A percentile compares a stretch with the other conserved stretches of the same genome.
phyloP scores from a whole-genome alignment of 139 green algal species.

The Chlorella sp. region DNA sequence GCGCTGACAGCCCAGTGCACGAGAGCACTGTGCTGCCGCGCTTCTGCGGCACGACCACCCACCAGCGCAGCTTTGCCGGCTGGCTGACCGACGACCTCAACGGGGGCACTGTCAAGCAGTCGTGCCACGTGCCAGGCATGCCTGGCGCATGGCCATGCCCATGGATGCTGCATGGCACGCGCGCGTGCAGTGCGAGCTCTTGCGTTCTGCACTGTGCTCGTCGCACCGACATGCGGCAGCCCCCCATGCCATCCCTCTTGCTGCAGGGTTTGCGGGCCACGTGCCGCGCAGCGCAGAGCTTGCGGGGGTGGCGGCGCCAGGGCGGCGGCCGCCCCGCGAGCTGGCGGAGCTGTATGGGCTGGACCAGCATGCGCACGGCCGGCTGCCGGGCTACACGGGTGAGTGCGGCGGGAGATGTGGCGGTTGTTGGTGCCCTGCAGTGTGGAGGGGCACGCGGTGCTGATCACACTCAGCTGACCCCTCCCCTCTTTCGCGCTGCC shows the following conservation, averaged over 20 bases:
- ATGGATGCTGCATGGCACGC: too few species aligned
- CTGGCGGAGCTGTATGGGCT: slow-evolving; percentile 23
- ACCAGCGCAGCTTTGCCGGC: not conserved
- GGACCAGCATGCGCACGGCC: slow-evolving; percentile 47
- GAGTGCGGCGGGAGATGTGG: too few species aligned
- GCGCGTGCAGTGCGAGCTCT: too few species aligned
- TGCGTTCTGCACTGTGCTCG: too few species aligned
- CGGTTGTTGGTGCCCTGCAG: too few species aligned
- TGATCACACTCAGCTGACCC: too few species aligned
- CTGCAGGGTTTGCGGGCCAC: slow-evolving; percentile 1
- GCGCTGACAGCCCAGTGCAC: not conserved
- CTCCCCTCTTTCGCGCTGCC: too few species aligned
- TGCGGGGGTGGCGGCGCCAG: not conserved
- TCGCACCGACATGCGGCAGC: too few species aligned
- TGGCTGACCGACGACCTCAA: not conserved
- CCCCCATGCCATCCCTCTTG: too few species aligned
- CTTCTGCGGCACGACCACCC: not conserved
- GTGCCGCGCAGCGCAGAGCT: not conserved
- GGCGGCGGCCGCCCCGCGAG: slow-evolving; percentile 2
- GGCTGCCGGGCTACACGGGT: slow-evolving; percentile 42
- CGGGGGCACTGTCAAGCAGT: not conserved
- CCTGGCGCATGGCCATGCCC: too few species aligned
- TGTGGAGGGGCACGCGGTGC: too few species aligned
- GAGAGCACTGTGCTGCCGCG: not conserved
- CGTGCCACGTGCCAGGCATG: not conserved